These are phyloP conservation scores for Geotrichum cucujoidarum DNA, from an alignment of 1,139 yeast species.

Conservation along the genomic window DNA sequence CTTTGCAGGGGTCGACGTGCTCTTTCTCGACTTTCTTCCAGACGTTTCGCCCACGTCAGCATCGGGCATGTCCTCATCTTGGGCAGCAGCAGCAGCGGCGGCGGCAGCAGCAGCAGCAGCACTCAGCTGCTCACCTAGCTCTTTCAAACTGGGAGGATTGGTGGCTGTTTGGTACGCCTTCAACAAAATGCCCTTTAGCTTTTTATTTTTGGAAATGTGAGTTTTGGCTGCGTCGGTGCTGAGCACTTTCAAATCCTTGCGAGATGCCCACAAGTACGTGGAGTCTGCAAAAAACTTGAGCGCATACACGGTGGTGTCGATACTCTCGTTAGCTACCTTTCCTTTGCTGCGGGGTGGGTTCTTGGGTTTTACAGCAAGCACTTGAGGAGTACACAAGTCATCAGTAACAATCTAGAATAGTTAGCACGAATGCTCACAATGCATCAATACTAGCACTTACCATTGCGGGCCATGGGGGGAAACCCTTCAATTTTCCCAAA, in stretches of 20 bases:
- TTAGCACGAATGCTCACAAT: neutral
- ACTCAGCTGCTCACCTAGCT: slow-evolving; percentile 12
- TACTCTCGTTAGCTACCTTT: slow-evolving; percentile 10
- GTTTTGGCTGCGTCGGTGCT: slow-evolving; percentile 8
- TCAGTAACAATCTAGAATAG: slow-evolving; percentile 19
- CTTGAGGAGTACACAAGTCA: slow-evolving; percentile 23
- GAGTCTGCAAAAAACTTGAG: slow-evolving; percentile 37
- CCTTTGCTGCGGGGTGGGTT: slow-evolving; percentile 22
- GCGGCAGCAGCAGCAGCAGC: slow-evolving; percentile 11
- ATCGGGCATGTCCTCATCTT: slow-evolving; percentile 27
- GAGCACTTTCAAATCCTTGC: slow-evolving; percentile 6
- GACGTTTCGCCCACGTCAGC: slow-evolving; percentile 22
- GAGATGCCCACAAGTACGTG: slow-evolving; percentile 34
- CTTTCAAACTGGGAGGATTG: slow-evolving; percentile 13
- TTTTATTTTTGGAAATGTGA: slow-evolving; percentile 1
- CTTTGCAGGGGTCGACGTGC: neutral
- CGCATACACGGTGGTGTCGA: slow-evolving; percentile 27
- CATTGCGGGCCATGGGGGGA: slow-evolving; percentile 42
- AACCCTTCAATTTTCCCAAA: slow-evolving; percentile 38
- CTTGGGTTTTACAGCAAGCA: slow-evolving; percentile 30
- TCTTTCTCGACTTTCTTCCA: slow-evolving; percentile 2
- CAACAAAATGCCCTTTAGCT: neutral
- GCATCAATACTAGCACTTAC: slow-evolving; percentile 18
- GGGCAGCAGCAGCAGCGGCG: slow-evolving; percentile 16
- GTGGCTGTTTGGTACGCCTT: slow-evolving; percentile 7